These are phyloP conservation scores for Alternaria gaisen DNA, from an alignment of 2,329 filamentous ascomycete species.

Conservation along the genomic window DNA sequence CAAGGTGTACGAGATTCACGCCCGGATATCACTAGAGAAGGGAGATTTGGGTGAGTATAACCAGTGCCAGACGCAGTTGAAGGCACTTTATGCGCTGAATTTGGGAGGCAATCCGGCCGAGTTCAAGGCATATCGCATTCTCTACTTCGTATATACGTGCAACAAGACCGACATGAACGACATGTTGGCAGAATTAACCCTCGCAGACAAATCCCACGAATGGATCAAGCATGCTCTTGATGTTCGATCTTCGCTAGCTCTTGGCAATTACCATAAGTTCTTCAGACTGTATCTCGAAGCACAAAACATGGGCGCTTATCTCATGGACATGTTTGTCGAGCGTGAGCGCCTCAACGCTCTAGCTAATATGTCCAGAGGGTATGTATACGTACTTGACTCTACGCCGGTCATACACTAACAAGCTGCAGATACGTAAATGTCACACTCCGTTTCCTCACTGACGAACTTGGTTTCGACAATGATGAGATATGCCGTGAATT, in stretches of 20 bases:
- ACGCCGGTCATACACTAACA: conserved; percentile 56
- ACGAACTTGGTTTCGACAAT: conserved; percentile 94
- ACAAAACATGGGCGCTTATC: conserved; percentile 95
- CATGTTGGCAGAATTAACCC: conserved; percentile 97
- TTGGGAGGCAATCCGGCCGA: conserved; percentile 90
- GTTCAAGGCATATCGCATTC: conserved; percentile 98
- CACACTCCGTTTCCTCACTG: conserved; percentile 88
- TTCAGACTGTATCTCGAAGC: conserved; percentile 95
- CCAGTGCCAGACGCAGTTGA: conserved; percentile 98
- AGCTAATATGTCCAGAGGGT: conserved; percentile 95
- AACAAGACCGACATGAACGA: conserved; percentile 99
- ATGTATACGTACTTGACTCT: conserved; percentile 55
- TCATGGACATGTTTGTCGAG: conserved; percentile 99
- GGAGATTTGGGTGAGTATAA: conserved; percentile 99
- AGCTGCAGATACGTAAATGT: conserved; percentile 84
- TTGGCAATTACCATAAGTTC: conserved; percentile 97
- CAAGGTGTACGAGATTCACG: conserved; percentile 95
- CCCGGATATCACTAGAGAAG: conserved; percentile 96
- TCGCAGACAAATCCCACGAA: conserved; percentile 92
- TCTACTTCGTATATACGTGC: conserved; percentile 99
- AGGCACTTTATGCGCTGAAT: conserved; percentile 86
- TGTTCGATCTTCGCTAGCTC: conserved; percentile 88
- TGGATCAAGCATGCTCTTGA: conserved; percentile 84
- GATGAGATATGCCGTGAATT: conserved; percentile 92
- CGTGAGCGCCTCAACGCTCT: conserved; percentile 91